A percentile compares a stretch with the other conserved stretches of the same genome.
phyloP scores from a whole-genome alignment of 2,329 filamentous ascomycete genomes.

The Cladosporium sp. region DNA sequence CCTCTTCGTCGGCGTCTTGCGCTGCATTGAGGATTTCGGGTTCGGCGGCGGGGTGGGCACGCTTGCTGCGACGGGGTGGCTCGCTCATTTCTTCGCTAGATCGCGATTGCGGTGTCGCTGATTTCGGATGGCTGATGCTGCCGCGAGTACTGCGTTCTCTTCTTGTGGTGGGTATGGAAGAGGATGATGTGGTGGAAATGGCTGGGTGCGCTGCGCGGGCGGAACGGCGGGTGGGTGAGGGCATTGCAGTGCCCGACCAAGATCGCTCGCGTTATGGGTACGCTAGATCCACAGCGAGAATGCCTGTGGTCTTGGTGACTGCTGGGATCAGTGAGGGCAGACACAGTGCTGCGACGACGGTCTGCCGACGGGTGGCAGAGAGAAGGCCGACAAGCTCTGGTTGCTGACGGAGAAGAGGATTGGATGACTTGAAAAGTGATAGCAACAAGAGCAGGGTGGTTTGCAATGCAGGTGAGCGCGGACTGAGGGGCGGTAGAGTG shows the following conservation, averaged over 20 bases:
- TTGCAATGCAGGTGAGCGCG: not conserved
- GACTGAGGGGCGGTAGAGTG: not conserved
- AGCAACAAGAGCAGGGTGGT: not conserved
- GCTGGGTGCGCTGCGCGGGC: slow-evolving; percentile 62
- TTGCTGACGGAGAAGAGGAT: not conserved
- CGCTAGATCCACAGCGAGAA: not conserved
- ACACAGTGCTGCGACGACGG: not conserved
- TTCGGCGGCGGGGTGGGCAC: slow-evolving; percentile 66
- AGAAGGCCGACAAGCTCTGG: not conserved
- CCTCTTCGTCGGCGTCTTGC: slow-evolving; percentile 47
- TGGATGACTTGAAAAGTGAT: not conserved
- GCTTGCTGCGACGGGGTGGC: slow-evolving; percentile 73
- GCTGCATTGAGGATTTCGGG: slow-evolving; percentile 39
- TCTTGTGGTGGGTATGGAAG: slow-evolving; percentile 55
- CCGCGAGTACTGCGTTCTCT: slow-evolving; percentile 70
- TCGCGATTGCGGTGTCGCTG: slow-evolving; percentile 67
- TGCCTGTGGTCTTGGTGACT: not conserved
- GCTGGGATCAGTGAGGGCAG: not conserved
- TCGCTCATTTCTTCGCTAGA: slow-evolving; percentile 66
- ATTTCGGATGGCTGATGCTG: slow-evolving; percentile 70
- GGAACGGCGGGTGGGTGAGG: slow-evolving; percentile 62
- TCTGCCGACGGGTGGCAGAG: not conserved
- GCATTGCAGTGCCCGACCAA: slow-evolving; percentile 19
- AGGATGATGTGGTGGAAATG: slow-evolving; percentile 72
- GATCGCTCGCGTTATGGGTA: not conserved